phyloP scores from a whole-genome alignment of 129 eudicot species.

The Deinandra increscens region DNA sequence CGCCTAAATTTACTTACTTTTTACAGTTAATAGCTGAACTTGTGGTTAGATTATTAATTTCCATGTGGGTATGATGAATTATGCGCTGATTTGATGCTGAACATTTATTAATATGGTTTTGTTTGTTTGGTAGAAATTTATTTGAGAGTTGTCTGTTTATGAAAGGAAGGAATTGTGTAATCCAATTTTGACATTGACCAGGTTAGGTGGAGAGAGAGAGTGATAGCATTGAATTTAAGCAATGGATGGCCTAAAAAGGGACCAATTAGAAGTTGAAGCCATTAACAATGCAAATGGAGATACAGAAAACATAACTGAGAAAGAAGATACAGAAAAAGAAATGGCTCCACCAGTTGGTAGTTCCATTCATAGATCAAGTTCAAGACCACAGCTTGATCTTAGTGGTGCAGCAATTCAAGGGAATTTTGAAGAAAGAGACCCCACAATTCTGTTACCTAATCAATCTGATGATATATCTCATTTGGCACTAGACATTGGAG shows the following conservation, averaged over 20 bases:
- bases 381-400: constrained; percentile 90
- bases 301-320: background rate
- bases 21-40: constrained; percentile 5
- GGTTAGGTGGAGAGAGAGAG: constrained; percentile 29
- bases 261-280: constrained; percentile 36
- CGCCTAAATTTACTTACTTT: constrained; percentile 8
- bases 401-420: constrained; percentile 97
- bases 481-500: constrained; percentile 95
- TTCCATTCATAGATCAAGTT: constrained; percentile 71
- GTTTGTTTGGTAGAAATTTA: background rate
- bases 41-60: constrained; percentile 22
- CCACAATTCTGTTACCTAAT: constrained; percentile 88
- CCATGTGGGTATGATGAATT: constrained; percentile 28
- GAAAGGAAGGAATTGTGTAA: constrained; percentile 20
- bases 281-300: constrained; percentile 45
- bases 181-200: constrained; percentile 43
- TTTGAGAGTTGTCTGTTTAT: constrained; percentile 24
- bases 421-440: constrained; percentile 94
- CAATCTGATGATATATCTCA: constrained; percentile 98
- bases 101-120: constrained; percentile 16
- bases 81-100: background rate
- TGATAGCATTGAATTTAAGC: constrained; percentile 34
- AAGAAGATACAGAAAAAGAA: constrained; percentile 48
- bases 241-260: constrained; percentile 41
- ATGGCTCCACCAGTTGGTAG: constrained; percentile 64